phyloP scores from a whole-genome alignment of 2,329 filamentous ascomycete species.

The Cyanodermella asteris region DNA sequence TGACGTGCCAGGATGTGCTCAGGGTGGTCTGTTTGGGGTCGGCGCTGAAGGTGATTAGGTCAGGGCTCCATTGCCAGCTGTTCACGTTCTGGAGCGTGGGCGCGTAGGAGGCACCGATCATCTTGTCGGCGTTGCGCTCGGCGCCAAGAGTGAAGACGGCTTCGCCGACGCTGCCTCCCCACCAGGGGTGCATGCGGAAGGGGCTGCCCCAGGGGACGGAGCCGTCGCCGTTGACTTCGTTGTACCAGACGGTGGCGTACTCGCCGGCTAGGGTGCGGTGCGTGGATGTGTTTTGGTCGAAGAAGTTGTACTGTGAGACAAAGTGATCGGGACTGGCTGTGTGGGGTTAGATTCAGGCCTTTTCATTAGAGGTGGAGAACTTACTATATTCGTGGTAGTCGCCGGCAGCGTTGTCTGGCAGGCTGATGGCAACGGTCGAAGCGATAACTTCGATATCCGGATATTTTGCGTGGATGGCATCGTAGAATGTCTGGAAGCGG shows the following conservation, averaged over 20 bases:
- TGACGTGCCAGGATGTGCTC: too few relatives aligned
- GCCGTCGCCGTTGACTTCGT: conserved; percentile 1
- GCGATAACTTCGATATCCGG: conserved; percentile 34
- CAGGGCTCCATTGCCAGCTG: conserved; percentile 1
- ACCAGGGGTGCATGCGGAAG: conserved; percentile 1
- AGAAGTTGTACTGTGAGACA: conserved; percentile 5
- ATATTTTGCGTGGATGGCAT: conserved; percentile 34
- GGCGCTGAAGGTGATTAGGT: conserved; percentile 1
- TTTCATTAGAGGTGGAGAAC: conserved; percentile 12
- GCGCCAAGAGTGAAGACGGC: background rate
- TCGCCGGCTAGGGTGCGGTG: conserved; percentile 3
- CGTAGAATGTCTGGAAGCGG: conserved; percentile 32
- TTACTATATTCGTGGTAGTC: conserved; percentile 20
- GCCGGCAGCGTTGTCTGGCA: conserved; percentile 15
- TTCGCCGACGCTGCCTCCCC: background rate
- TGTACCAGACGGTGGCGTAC: conserved; percentile 1
- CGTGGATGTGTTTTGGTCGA: conserved; percentile 2
- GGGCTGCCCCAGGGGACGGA: conserved; percentile 1
- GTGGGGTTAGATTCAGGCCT: conserved; percentile 1
- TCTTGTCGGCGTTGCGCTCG: conserved; percentile 1
- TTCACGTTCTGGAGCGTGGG: conserved; percentile 2
- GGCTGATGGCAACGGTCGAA: conserved; percentile 12
- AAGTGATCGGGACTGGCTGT: conserved; percentile 2
- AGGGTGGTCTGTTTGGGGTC: too few relatives aligned
- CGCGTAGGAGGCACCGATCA: background rate